Base-by-base conservation (phyloP, 2,329 filamentous ascomycete species). In the Colletotrichum australisinense region DNA sequence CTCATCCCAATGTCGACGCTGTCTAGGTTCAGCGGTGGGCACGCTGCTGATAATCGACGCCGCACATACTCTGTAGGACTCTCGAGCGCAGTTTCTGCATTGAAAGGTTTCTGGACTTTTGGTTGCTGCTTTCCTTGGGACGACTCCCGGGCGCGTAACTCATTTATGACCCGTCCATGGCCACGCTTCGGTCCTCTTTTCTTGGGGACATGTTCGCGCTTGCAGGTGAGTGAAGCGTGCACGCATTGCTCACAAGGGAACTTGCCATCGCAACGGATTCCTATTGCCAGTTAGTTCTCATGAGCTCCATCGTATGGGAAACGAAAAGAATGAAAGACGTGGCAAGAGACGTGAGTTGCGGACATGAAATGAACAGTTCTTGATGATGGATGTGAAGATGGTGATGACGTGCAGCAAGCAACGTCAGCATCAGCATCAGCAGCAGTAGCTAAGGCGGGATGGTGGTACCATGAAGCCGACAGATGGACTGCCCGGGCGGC, bases 131-230 rank as follows among this genome's bases (percentile, higher is more conserved):
- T 81, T 24, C 28, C 63, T 9, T 69, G 68, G 11, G 67, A 60
- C n/a, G 70, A 60, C 79, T 89, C 84, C 85, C 80, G 81, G 65
- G 80, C 88, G 65, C 90, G 85, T 26, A 92, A 82, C 81, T 91
- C 89, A 74, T 90, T 90, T 71, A 92, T 90, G 53, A 92, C 89
- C 76, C 90, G 89, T 42, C 90, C 90, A 73, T 89, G 86, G 63
- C 88, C 90, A 32, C 88, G 88, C 77, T 92, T 92, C 14, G 90
- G 90, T 2, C 90, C 90, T 76, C 91, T 88, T 80, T 91, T 91
- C 80, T 90, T 88, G 16, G 90, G 90, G 56, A 92, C 87, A 77
- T 91, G 89, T 77, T 92, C 90, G 79, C 90, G 89, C 75, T 90
- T 92, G 83, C 90, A 92, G n/a, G 83, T 86, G 73, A 92, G 85